Evolutionary conservation across 176 grass and related monocot genomes (phyloP), one percentile per base, ranked within the genome.

Genomic region (Miscanthus lutarioriparius): DNA sequence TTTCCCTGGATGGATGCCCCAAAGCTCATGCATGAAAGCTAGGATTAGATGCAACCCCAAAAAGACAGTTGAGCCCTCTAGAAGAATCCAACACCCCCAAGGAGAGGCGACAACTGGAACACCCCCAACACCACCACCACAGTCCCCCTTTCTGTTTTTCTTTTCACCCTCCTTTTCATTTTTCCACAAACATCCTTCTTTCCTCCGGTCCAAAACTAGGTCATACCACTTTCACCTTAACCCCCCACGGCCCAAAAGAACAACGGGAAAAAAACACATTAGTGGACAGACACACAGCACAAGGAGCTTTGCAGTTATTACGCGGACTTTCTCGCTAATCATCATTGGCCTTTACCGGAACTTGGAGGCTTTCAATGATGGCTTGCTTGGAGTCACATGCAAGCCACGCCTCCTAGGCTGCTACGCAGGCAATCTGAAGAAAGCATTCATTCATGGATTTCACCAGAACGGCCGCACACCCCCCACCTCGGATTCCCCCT

Each of bases 401-500:
- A 15, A 51, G 76, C 30, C 76, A 80, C 49, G 84, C 75, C 36
- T 25, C 68, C 20, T 22, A 19, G 15, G 16, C 17, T 2, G 1
- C 39, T 40, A 45, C 12, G 43, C 11, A 13, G 43, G 43, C 3
- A 37, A 47, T 35, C 43, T 45, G 11, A 14, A 45, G 14, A 6
- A 6, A 53, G 17, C 16, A 53, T 19, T 5, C 7, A 19, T 56
- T 28, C 45, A 75, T 78, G 40, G 36, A 27, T 63, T 59, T 59
- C 32, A 76, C 51, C 49, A n/a, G 3, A 0, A 22, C 7, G 22
- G 22, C 54, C 7, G 0, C 54, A 59, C 54, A 23, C 20, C 22
- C 22, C 22, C 22, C 54, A 26, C 76, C 67, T 86, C 77, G 84
- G 84, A 80, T 86, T 74, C 84, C 77, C 69, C 3, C 33, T 38